Conservation (phyloP, 2,329 filamentous ascomycete genomes). For the Aspergillus novoparasiticus region DNA sequence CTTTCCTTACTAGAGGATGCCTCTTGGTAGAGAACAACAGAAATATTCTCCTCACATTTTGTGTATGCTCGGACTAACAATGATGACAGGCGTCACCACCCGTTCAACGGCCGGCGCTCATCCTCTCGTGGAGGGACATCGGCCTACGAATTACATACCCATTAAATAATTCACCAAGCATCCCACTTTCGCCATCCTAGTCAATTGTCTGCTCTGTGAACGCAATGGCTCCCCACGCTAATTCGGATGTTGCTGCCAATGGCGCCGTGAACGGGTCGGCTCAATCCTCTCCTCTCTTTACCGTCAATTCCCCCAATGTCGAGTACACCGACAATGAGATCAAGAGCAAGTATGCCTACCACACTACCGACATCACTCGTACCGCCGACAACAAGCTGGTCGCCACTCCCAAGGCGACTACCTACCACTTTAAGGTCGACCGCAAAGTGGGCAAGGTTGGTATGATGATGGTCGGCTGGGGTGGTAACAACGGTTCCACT, state of each 20-base stretch:
- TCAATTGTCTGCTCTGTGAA: constrained; percentile 33
- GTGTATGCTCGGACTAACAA: constrained; percentile 1
- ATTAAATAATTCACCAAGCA: constrained; percentile 42
- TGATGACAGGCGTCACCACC: constrained; percentile 76
- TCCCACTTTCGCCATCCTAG: constrained; percentile 57
- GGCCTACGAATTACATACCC: constrained; percentile 53
- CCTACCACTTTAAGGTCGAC: constrained; percentile 97
- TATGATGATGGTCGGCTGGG: constrained; percentile 96
- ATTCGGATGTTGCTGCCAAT: constrained; percentile 56
- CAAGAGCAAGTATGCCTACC: constrained; percentile 93
- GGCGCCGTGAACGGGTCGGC: constrained; percentile 57
- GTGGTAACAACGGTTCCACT: constrained; percentile 97
- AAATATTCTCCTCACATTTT: constrained; percentile 3
- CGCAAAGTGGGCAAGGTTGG: constrained; percentile 90
- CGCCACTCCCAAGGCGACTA: constrained; percentile 82
- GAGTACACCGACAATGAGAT: constrained; percentile 86
- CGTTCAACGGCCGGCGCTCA: constrained; percentile 96
- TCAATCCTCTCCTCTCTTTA: constrained; percentile 65
- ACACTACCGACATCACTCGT: constrained; percentile 80
- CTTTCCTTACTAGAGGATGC: neutral
- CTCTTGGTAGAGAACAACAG: neutral
- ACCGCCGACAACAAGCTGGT: constrained; percentile 74
- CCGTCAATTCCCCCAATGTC: constrained; percentile 89
- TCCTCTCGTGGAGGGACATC: constrained; percentile 81
- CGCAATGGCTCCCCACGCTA: constrained; percentile 92